phyloP scores from a whole-genome alignment of 805 yeast genomes.

The Peterozyma xylosa region DNA sequence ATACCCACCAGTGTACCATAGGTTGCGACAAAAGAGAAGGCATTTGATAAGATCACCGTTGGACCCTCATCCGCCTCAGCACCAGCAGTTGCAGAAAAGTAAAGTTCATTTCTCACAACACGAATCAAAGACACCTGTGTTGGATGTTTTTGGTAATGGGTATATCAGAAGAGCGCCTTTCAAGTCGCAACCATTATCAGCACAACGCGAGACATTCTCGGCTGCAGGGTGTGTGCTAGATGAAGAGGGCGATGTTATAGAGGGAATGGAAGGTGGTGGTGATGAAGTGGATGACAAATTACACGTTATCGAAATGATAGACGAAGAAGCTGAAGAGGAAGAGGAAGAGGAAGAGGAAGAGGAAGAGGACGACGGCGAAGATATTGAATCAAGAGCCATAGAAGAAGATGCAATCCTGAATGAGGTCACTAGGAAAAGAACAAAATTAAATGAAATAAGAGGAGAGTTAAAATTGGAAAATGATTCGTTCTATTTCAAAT shows the following conservation, averaged over 20 bases:
- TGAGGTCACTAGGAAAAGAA: too few species aligned
- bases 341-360: constrained; percentile 2
- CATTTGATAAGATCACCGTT: too few species aligned
- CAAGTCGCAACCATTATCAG: constrained; percentile 33
- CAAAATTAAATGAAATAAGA: constrained; percentile 18
- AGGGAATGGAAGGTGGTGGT: not conserved
- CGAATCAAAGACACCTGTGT: constrained; percentile 14
- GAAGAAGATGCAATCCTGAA: too few species aligned
- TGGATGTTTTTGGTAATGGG: constrained; percentile 34
- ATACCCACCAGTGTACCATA: too few species aligned
- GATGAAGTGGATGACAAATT: not conserved
- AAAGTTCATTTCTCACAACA: not conserved
- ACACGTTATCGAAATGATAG: not conserved
- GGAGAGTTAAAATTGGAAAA: constrained; percentile 3
- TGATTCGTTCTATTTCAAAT: constrained; percentile 2
- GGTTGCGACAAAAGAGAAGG: too few species aligned
- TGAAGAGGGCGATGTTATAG: constrained; percentile 1
- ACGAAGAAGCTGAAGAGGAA: constrained; percentile 2
- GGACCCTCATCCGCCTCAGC: constrained; percentile 1
- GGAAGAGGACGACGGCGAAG: not conserved
- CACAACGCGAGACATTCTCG: constrained; percentile 27
- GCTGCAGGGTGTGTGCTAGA: constrained; percentile 10
- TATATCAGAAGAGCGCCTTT: constrained; percentile 29
- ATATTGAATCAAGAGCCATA: too few species aligned
- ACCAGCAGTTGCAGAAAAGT: not conserved